These are phyloP conservation scores for Trichoderma polysporum DNA, from an alignment of 2,329 filamentous ascomycete genomes.

Conservation along the genomic window DNA sequence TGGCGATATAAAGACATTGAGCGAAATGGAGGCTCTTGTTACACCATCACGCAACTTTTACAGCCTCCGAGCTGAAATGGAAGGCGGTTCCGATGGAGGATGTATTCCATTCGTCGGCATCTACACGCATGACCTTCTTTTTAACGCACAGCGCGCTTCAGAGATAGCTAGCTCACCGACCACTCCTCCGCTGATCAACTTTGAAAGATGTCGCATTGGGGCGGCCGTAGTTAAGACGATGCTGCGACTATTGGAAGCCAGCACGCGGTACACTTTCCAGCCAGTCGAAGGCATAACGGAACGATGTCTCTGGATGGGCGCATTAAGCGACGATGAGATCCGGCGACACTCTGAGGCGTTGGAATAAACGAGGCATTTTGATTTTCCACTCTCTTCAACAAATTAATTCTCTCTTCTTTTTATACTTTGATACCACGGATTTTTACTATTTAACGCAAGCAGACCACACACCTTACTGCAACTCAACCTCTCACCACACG, in stretches of 20 bases:
- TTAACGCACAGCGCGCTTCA: slow-evolving; percentile 76
- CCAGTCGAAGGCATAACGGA: slow-evolving; percentile 76
- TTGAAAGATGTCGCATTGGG: slow-evolving; percentile 75
- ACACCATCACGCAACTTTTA: slow-evolving; percentile 78
- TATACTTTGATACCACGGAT: not conserved
- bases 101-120: slow-evolving; percentile 83
- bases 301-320: slow-evolving; percentile 82
- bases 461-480: not conserved
- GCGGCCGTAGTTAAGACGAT: slow-evolving; percentile 78
- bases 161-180: slow-evolving; percentile 68
- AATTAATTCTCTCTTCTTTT: not conserved
- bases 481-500: not conserved
- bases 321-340: slow-evolving; percentile 74
- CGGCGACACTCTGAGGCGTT: slow-evolving; percentile 51
- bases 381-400: not conserved
- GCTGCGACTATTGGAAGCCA: slow-evolving; percentile 74
- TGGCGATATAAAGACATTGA: slow-evolving; percentile 64
- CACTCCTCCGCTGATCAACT: slow-evolving; percentile 73
- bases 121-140: slow-evolving; percentile 80
- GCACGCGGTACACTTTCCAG: slow-evolving; percentile 70
- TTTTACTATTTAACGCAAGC: slow-evolving; percentile 1
- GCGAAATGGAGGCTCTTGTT: slow-evolving; percentile 68
- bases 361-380: slow-evolving; percentile 34
- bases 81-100: slow-evolving; percentile 62
- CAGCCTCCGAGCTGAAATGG: slow-evolving; percentile 77